phyloP scores from a whole-genome alignment of 768 basidiomycete species.

The Russula sp. region DNA sequence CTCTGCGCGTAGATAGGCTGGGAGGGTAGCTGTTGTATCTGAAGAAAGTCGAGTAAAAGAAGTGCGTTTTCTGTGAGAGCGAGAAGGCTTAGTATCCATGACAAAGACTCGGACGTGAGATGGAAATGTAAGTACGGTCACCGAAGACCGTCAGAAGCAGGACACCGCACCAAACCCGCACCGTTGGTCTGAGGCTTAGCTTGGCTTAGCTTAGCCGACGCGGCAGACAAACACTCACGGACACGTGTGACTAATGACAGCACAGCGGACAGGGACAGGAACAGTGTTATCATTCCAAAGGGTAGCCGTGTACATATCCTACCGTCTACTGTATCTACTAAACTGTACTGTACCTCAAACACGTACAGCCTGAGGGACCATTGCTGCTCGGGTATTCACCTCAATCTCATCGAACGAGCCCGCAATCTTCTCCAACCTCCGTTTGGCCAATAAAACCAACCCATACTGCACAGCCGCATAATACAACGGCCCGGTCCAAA shows the following conservation, averaged over 20 bases:
- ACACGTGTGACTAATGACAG: too few species aligned
- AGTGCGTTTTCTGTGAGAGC: conserved; percentile 47
- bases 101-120: not conserved
- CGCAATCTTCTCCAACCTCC: conserved; percentile 19
- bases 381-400: not conserved
- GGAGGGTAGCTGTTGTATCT: conserved; percentile 59
- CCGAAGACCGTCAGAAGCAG: not conserved
- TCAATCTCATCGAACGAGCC: conserved; percentile 22
- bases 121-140: not conserved
- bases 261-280: too few species aligned
- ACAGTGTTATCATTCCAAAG: too few species aligned
- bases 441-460: not conserved
- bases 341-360: not conserved
- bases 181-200: too few species aligned
- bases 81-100: conserved; percentile 15
- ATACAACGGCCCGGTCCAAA: conserved; percentile 23
- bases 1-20: conserved; percentile 46
- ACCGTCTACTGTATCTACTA: not conserved
- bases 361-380: conserved; percentile 7
- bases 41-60: conserved; percentile 56
- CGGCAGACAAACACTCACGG: too few species aligned
- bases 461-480: conserved; percentile 21
- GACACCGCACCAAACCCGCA: not conserved
- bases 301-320: too few species aligned
- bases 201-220: too few species aligned